Base-by-base conservation (phyloP, 1,284 basidiomycete genomes). In the Trichosporon inkin region DNA sequence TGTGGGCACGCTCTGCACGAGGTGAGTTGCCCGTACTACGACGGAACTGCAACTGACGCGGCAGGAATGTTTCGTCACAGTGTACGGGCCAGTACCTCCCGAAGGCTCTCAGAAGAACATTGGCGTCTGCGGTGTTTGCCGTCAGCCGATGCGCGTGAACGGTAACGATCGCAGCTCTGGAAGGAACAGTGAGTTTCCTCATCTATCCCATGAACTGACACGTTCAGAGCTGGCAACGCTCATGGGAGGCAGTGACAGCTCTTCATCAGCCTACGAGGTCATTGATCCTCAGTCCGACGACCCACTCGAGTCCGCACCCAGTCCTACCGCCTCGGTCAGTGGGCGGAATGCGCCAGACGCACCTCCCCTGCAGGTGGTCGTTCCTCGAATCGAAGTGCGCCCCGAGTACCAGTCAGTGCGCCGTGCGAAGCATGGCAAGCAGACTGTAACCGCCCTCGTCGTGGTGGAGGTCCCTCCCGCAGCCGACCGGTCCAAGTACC, bases 1-100 rank as follows among this genome's bases (percentile, higher is more conserved):
- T 99, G 95, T 70, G 93, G 95, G n/a, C 95, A 99, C 80, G 88
- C 90, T 10, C 84, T 99, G 22, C 95, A 96, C 79, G 89, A 96
- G 81, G 91, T 90, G 66, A 72, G 85, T 80, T 35, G 17, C 10
- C n/a, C n/a, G n/a, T n/a, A n/a, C n/a, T n/a, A n/a, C n/a, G n/a
- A n/a, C n/a, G n/a, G n/a, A n/a, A n/a, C n/a, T 10, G 41, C 61
- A 57, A 58, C 62, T 58, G 37, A 64, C 52, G 7, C 8, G 6
- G 8, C 59, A 94, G 90, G 92, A 92, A 17, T 97, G 94, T 79
- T 97, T 96, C 74, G 90, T 86, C 10, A 90, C 92, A 13, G 94
- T 97, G 6, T 99, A 99, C 77, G 94, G 94, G 13, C 88, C 88
- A 1, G 86, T 88, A 1, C 88, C 90, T n/a, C 88, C 44, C 81